Evolutionary conservation across 139 green algal genomes (phyloP), one percentile per base, ranked within the genome.

Genomic region (Chlamydomonas sp.): DNA sequence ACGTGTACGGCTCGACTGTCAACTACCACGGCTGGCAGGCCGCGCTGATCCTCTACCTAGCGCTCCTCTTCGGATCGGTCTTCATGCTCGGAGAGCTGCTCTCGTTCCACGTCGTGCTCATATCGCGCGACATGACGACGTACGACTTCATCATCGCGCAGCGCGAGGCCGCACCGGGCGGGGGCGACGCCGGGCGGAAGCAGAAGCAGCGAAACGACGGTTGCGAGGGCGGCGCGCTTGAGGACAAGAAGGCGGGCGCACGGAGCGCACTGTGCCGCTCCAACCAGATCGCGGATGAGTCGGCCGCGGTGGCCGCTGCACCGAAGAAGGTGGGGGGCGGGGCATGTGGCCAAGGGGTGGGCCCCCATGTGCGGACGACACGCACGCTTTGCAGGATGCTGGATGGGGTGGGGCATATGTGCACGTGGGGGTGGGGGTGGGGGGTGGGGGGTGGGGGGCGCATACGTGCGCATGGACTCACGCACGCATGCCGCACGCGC

Each of bases 101-200:
- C 13, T 64, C 62, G 34, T 90, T 92, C 63, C 86, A 92, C 65
- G 29, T 88, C 3, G 57, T 89, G 2, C 75, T 92, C 8, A 75
- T 75, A 13, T 60, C 13, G 13, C 81, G 81, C 31, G 71, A 75
- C 22, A 74, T 89, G 58, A 82, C 75, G 10, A 92, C 86, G n/a
- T 92, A 90, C 61, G 86, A 89, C 29, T 92, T 87, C 79, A 88
- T 92, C 31, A 58, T 90, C 0, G 65, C 80, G 75, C 20, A 13
- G 16, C 13, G 20, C 16, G 43, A 54, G 13, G 20, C 43, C 20
- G 16, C 13, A 54, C 20, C 43, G 16, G n/a, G n/a, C n/a, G n/a
- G n/a, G n/a, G n/a, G n/a, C n/a, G n/a, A n/a, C n/a, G n/a, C n/a
- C n/a, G 10, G 10, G 31, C 39, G n/a, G n/a, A n/a, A n/a, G n/a